Percentiles rank a stretch among this genome's conserved stretches.
phyloP scores from a whole-genome alignment of 768 basidiomycete species.

The Trametes elegans region DNA sequence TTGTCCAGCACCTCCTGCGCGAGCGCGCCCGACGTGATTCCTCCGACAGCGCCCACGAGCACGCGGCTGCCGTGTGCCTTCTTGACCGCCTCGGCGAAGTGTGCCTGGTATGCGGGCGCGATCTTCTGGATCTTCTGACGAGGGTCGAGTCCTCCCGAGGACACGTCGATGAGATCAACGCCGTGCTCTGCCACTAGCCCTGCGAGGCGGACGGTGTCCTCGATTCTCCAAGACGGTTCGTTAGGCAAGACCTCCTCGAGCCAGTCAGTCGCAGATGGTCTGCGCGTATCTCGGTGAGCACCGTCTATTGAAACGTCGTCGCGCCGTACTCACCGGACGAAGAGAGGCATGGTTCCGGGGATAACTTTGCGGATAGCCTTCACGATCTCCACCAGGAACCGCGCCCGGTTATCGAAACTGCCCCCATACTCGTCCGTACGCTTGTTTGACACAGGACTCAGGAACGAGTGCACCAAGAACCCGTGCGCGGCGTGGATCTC shows the following conservation, averaged over 20 bases:
- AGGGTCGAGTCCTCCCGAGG: conserved; percentile 56
- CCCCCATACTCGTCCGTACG: conserved; percentile 50
- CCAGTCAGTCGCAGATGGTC: conserved; percentile 75
- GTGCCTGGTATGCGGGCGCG: conserved; percentile 18
- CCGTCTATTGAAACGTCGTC: neutral
- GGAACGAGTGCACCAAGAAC: conserved; percentile 32
- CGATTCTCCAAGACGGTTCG: conserved; percentile 64
- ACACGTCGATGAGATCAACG: conserved; percentile 74
- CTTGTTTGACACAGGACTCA: conserved; percentile 37
- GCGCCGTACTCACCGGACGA: conserved; percentile 51
- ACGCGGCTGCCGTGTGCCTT: conserved; percentile 39
- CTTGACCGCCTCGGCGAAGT: conserved; percentile 31
- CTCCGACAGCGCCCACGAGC: conserved; percentile 54
- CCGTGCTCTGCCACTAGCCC: conserved; percentile 59
- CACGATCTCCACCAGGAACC: conserved; percentile 60
- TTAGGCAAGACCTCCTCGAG: conserved; percentile 54
- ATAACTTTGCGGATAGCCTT: conserved; percentile 63
- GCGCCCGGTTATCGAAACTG: conserved; percentile 45
- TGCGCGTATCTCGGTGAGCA: conserved; percentile 19
- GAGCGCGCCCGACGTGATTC: conserved; percentile 50
- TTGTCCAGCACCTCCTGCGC: conserved; percentile 59
- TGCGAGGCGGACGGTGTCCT: conserved; percentile 64
- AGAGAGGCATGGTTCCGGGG: conserved; percentile 61
- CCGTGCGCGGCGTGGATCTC: conserved; percentile 26
- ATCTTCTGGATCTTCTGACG: conserved; percentile 42